Evolutionary conservation across 352 stramenopile species (phyloP), one percentile per base, ranked within the genome.

Genomic region (Globisporangium echinulatum): DNA sequence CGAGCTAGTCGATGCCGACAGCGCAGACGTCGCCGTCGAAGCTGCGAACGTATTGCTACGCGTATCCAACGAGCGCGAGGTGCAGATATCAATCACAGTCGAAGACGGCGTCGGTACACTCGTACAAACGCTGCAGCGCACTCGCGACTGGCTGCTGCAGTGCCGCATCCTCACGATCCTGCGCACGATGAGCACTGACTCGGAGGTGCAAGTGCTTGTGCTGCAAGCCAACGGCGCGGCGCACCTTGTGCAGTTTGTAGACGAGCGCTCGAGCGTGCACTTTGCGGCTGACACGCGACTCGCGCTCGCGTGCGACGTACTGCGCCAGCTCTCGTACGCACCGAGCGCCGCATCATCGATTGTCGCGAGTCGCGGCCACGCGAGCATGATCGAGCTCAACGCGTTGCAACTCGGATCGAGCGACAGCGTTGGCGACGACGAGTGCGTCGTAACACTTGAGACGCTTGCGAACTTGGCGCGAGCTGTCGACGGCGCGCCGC

Each of bases 91-190:
- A 1, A 64, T 92, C 47, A 84, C 79, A 2, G 82, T 90, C 7
- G 80, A 86, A 59, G 82, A 92, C n/a, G 82, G 82, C n/a, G 67
- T 92, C 4, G 67, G 71, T 13, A 70, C 68, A 2, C 62, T 92
- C 8, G 75, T 88, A 9, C 62, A 61, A 17, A 73, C 75, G 39
- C 59, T 88, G 8, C 70, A 71, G 37, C 59, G 65, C 52, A 70
- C 76, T 0, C 70, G 14, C 3, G 68, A 68, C 11, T 62, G 59
- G 47, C 49, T 61, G 17, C 64, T 89, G 0, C 74, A 88, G 55
- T 79, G 79, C 9, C 56, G 83, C 1, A 19, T 88, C 1, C 48
- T 92, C 9, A 62, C 62, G 10, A 67, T 88, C 7, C 49, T 90
- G 17, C 63, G 68, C 2, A 74, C 73, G 40, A 80, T 92, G 68